Evolutionary conservation across 257 asterid genomes (phyloP).

Genomic region (Nicotiana benthamiana): DNA sequence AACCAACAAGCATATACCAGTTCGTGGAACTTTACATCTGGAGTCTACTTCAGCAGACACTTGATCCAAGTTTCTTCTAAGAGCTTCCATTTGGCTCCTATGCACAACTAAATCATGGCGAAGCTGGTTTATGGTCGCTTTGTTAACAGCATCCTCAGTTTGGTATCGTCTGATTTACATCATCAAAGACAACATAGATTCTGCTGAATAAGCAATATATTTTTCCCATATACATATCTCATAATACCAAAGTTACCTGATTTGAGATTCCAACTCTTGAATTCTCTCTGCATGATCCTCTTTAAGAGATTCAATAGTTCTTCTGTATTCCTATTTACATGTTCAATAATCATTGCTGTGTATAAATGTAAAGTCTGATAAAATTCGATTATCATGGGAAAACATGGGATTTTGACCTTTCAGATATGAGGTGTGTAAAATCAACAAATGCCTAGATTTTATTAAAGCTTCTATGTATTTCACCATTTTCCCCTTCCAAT

Average conservation of each 20-base stretch:
- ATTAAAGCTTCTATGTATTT: neutral
- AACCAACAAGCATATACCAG: neutral
- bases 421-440: neutral
- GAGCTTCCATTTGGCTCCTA: conserved; percentile 20
- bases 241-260: conserved; percentile 19
- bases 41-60: conserved; percentile 28
- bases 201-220: neutral
- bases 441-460: neutral
- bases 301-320: conserved; percentile 18
- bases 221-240: neutral
- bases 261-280: conserved; percentile 23
- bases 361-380: neutral
- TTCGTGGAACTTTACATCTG: conserved; percentile 16
- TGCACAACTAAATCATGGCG: conserved; percentile 23
- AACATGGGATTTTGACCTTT: neutral
- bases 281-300: conserved; percentile 17
- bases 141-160: conserved; percentile 17
- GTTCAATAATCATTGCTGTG: neutral
- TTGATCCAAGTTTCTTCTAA: conserved; percentile 22
- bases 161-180: conserved; percentile 17
- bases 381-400: neutral
- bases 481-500: neutral
- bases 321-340: conserved; percentile 18
- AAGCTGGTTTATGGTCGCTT: conserved; percentile 20
- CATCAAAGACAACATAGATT: neutral